These are phyloP conservation scores for Aspergillus pseudoviridinutans DNA, from an alignment of 2,329 filamentous ascomycete species.

Conservation along the genomic window DNA sequence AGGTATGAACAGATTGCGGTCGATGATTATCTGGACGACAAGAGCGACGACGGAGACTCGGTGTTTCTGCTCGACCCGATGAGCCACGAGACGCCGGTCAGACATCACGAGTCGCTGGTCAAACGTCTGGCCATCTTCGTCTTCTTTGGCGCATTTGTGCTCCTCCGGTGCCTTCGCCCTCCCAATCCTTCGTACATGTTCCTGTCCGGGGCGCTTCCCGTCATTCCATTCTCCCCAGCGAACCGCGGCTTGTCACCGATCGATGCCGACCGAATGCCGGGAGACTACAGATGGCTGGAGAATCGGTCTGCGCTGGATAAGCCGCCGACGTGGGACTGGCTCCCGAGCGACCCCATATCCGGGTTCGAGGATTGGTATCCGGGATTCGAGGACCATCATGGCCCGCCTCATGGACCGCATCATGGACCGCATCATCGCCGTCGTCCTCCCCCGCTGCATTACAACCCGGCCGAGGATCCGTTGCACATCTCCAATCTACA, in stretches of 20 bases:
- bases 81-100: constrained; percentile 2
- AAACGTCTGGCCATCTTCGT: constrained; percentile 20
- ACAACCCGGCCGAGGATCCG: constrained; percentile 37
- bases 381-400: constrained; percentile 2
- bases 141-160: constrained; percentile 17
- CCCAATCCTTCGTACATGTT: constrained; percentile 24
- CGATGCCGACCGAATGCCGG: constrained; percentile 14
- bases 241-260: constrained; percentile 17
- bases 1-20: constrained; percentile 22
- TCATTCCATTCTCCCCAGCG: constrained; percentile 19
- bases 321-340: constrained; percentile 21
- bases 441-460: constrained; percentile 18
- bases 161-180: constrained; percentile 26
- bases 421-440: background rate
- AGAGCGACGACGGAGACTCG: constrained; percentile 22
- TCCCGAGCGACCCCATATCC: constrained; percentile 17
- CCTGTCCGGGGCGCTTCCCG: constrained; percentile 21
- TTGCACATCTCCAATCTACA: constrained; percentile 41
- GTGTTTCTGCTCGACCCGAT: constrained; percentile 13
- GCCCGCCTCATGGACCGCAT: background rate
- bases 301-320: constrained; percentile 13
- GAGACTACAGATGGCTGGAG: constrained; percentile 20
- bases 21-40: constrained; percentile 20
- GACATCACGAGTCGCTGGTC: constrained; percentile 5
- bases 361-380: constrained; percentile 28